These are phyloP conservation scores for Houttuynia cordata DNA, from an alignment of 164 flowering plant genomes.

Conservation along the genomic window DNA sequence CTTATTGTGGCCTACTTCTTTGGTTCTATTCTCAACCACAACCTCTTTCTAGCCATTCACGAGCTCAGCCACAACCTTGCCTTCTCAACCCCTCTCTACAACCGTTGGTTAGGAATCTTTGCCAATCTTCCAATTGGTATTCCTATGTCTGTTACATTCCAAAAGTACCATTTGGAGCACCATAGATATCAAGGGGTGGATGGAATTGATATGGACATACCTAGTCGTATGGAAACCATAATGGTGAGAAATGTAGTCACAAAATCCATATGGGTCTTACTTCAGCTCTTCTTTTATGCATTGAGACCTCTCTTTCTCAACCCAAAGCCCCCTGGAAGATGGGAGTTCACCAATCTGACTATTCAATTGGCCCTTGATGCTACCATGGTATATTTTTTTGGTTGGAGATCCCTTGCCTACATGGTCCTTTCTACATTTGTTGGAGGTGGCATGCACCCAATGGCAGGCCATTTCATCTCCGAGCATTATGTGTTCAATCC, in stretches of 20 bases:
- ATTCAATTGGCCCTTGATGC: slow-evolving; percentile 61
- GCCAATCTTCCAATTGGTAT: slow-evolving; percentile 95
- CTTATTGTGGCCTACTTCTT: slow-evolving; percentile 70
- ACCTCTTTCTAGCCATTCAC: slow-evolving; percentile 91
- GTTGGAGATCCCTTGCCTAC: slow-evolving; percentile 70
- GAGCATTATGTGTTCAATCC: slow-evolving; percentile 88
- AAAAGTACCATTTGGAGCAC: slow-evolving; percentile 26
- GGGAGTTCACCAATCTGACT: slow-evolving; percentile 73
- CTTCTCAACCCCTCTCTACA: slow-evolving; percentile 72
- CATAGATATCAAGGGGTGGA: slow-evolving; percentile 77
- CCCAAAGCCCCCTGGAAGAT: slow-evolving; percentile 89
- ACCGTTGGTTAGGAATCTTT: slow-evolving; percentile 93
- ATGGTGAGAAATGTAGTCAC: slow-evolving; percentile 49
- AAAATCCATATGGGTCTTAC: slow-evolving; percentile 75
- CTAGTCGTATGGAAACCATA: slow-evolving; percentile 55
- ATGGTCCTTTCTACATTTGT: slow-evolving; percentile 85
- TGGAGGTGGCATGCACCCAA: slow-evolving; percentile 98
- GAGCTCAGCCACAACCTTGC: slow-evolving; percentile 98
- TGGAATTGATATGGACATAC: slow-evolving; percentile 90
- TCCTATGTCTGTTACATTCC: slow-evolving; percentile 96
- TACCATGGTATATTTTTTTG: slow-evolving; percentile 56
- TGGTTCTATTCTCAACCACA: slow-evolving; percentile 92
- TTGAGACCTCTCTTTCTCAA: slow-evolving; percentile 82
- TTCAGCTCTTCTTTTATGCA: slow-evolving; percentile 93
- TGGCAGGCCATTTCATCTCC: slow-evolving; percentile 96